Conservation (phyloP, 2,329 filamentous ascomycete species). For the Sporothrix pallida region DNA sequence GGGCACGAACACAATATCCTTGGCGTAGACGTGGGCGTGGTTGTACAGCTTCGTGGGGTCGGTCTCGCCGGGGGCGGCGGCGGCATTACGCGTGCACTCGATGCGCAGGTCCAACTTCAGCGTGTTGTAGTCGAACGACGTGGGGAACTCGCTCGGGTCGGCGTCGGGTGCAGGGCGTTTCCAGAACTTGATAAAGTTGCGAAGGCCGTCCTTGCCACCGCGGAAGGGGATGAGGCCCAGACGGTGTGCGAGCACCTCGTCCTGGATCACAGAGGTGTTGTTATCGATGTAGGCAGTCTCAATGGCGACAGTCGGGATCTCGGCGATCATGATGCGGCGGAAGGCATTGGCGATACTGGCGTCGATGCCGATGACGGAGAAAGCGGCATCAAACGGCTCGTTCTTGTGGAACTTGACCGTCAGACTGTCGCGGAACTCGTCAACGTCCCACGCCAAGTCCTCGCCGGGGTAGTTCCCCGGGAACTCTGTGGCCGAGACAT, state of each 20-base stretch:
- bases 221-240: constrained; percentile 90
- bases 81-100: constrained; percentile 78
- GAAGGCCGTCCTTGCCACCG: constrained; percentile 75
- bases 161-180: constrained; percentile 70
- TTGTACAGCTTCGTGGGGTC: constrained; percentile 86
- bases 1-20: constrained; percentile 76
- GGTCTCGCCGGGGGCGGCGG: constrained; percentile 72
- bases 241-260: constrained; percentile 91
- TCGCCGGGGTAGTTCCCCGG: constrained; percentile 90
- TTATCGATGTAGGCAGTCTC: constrained; percentile 92
- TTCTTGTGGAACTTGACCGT: constrained; percentile 82
- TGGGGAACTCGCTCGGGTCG: constrained; percentile 52
- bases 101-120: constrained; percentile 77
- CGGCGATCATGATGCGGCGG: constrained; percentile 91
- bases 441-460: constrained; percentile 61
- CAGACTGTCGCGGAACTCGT: constrained; percentile 51
- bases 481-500: constrained; percentile 89
- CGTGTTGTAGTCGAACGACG: constrained; percentile 82
- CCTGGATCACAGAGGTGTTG: constrained; percentile 97
- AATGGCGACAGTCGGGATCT: constrained; percentile 92
- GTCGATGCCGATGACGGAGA: constrained; percentile 91
- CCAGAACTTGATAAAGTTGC: constrained; percentile 80
- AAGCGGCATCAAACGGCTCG: constrained; percentile 75
- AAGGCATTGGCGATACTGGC: constrained; percentile 96
- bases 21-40: constrained; percentile 82